These are phyloP conservation scores for Scheffersomyces insectosa DNA, from an alignment of 1,139 yeast genomes.

Conservation along the genomic window DNA sequence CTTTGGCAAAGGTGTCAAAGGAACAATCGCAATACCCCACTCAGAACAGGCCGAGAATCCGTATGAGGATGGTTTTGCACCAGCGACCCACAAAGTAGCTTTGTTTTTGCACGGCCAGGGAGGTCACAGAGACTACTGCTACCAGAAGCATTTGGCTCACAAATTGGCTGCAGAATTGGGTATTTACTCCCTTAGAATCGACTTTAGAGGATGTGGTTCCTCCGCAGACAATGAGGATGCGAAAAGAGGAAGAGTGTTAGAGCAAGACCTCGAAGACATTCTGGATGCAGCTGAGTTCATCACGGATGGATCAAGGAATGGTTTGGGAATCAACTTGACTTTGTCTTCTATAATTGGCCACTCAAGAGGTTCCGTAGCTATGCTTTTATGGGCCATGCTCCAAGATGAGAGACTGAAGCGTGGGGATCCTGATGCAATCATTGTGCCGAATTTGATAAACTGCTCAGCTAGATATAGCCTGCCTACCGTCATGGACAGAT, in stretches of 20 bases:
- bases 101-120: slow-evolving; percentile 72
- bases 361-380: slow-evolving; percentile 79
- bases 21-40: slow-evolving; percentile 42
- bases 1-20: slow-evolving; percentile 38
- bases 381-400: slow-evolving; percentile 66
- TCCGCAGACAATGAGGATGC: slow-evolving; percentile 56
- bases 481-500: slow-evolving; percentile 38
- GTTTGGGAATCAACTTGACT: slow-evolving; percentile 39
- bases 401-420: slow-evolving; percentile 34
- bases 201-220: slow-evolving; percentile 83
- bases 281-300: slow-evolving; percentile 53
- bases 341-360: slow-evolving; percentile 67
- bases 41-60: slow-evolving; percentile 26
- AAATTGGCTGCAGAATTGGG: slow-evolving; percentile 61
- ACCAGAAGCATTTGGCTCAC: slow-evolving; percentile 65
- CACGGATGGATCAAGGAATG: slow-evolving; percentile 32
- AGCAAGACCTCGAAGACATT: slow-evolving; percentile 70
- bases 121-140: slow-evolving; percentile 81
- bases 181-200: slow-evolving; percentile 67
- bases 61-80: slow-evolving; percentile 30
- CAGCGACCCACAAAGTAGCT: slow-evolving; percentile 41
- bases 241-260: slow-evolving; percentile 53
- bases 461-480: slow-evolving; percentile 65
- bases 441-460: slow-evolving; percentile 67
- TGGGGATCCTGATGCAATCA: slow-evolving; percentile 26